Evolutionary conservation across 306 rosid species (phyloP), one percentile per base, ranked within the genome.

Genomic region (Lathyrus aphaca): DNA sequence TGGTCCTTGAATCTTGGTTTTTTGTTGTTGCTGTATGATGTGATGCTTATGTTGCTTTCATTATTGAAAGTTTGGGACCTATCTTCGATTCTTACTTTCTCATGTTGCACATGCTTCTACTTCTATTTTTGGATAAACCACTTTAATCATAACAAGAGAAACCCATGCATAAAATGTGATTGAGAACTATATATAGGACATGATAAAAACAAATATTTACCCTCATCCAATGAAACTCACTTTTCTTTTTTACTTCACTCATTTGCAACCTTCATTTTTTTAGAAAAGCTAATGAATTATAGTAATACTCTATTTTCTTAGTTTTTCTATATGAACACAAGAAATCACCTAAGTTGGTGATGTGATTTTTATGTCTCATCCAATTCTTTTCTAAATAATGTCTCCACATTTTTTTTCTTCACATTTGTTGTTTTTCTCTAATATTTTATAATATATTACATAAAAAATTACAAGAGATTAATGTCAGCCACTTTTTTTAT

Each of bases 1-100:
- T 79, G 79, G 82, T 67, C 82, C 75, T 67, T 59, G 48, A 79
- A 68, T 63, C 79, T 68, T 78, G 67, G 61, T 68, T 67, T 60
- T 67, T 79, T 60, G 62, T 73, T 79, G 67, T 67, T 73, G 79
- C 53, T 77, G 46, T 32, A 51, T 59, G 82, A 78, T 65, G 56
- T 38, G 82, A 65, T 66, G 2, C 18, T 43, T 54, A 38, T 46
- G 49, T 19, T 55, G 71, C 60, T 66, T 63, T 72, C 64, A 72
- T 51, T 58, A 59, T n/a, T 72, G 35, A 2, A 30, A 53, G 59
- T 53, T 51, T 53, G 78, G 74, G 74, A 29, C 78, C 78, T 58
- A 18, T 59, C 65, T 58, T 55, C 38, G 59, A 53, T 53, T 53
- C 55, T 78, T 72, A 38, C 70, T 4, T 18, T 72, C 49, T 72